These are phyloP conservation scores for Salvia hispanica DNA, from an alignment of 257 asterid genomes.

Conservation along the genomic window DNA sequence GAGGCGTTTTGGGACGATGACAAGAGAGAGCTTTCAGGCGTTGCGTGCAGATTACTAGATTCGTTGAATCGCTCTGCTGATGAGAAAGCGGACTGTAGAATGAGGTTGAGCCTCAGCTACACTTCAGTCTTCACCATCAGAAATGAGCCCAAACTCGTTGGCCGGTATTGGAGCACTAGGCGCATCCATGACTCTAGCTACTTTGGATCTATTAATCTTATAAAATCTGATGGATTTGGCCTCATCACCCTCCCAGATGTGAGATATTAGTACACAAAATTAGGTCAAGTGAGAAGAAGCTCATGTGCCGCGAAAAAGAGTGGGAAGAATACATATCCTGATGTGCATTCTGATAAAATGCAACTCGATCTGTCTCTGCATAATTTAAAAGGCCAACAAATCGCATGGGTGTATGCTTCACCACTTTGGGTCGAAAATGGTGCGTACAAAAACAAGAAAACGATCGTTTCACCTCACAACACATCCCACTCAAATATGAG, in stretches of 20 bases:
- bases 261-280: constrained; percentile 57
- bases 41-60: constrained; percentile 54
- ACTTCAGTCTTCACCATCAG: constrained; percentile 48
- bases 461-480: neutral
- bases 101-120: constrained; percentile 54
- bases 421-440: constrained; percentile 3
- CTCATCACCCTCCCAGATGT: constrained; percentile 25
- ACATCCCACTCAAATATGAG: neutral
- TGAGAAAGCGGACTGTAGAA: constrained; percentile 55
- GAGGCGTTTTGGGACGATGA: constrained; percentile 66
- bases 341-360: constrained; percentile 39
- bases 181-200: constrained; percentile 37
- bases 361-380: constrained; percentile 1
- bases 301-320: constrained; percentile 36
- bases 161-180: constrained; percentile 55
- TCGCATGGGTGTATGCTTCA: neutral
- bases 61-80: constrained; percentile 13
- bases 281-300: constrained; percentile 32
- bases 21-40: constrained; percentile 44
- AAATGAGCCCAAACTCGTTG: constrained; percentile 36
- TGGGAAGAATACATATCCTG: constrained; percentile 44
- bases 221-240: constrained; percentile 12
- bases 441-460: neutral
- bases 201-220: constrained; percentile 39
- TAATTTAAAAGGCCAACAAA: neutral